A percentile compares a stretch with the other conserved stretches of the same genome.
These are phyloP conservation scores for Lanmaoa pseudosensibilis DNA, from an alignment of 768 basidiomycete species.

Conservation along the genomic window DNA sequence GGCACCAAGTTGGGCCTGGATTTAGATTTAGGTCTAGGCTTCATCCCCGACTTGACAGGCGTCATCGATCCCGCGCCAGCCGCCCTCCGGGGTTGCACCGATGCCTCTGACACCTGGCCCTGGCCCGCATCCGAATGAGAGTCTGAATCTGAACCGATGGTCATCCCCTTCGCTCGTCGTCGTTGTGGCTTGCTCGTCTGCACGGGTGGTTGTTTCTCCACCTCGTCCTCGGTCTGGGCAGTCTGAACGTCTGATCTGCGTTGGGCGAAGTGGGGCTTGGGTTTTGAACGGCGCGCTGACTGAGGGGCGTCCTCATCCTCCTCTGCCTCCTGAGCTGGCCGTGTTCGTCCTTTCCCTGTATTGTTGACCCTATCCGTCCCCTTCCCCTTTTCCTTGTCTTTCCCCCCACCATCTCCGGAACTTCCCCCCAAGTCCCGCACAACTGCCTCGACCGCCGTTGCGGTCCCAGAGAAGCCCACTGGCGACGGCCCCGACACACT, in stretches of 20 bases:
- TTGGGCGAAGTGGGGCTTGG: neutral
- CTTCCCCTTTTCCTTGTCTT: neutral
- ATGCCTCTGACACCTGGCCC: conserved; percentile 1
- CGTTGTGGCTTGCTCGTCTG: neutral
- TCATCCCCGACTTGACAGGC: conserved; percentile 31
- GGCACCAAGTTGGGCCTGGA: neutral
- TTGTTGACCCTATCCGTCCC: neutral
- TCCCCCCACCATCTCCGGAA: neutral
- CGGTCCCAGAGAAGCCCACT: neutral
- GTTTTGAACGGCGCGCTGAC: neutral
- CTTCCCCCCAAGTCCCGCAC: neutral
- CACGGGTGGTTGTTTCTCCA: neutral
- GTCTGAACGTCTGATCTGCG: neutral
- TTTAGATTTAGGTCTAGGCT: conserved; percentile 17
- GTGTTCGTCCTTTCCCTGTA: neutral
- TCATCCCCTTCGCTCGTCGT: neutral
- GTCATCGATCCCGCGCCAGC: conserved; percentile 7
- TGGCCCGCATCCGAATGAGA: neutral
- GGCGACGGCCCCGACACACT: conserved; percentile 2
- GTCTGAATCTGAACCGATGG: conserved; percentile 1
- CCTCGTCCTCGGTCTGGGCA: neutral
- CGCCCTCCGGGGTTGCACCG: conserved; percentile 13
- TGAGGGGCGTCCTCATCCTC: neutral
- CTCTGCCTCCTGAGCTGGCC: neutral
- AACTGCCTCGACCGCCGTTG: neutral